phyloP scores from a whole-genome alignment of 2,329 filamentous ascomycete species.

The Paecilomyces formosus region DNA sequence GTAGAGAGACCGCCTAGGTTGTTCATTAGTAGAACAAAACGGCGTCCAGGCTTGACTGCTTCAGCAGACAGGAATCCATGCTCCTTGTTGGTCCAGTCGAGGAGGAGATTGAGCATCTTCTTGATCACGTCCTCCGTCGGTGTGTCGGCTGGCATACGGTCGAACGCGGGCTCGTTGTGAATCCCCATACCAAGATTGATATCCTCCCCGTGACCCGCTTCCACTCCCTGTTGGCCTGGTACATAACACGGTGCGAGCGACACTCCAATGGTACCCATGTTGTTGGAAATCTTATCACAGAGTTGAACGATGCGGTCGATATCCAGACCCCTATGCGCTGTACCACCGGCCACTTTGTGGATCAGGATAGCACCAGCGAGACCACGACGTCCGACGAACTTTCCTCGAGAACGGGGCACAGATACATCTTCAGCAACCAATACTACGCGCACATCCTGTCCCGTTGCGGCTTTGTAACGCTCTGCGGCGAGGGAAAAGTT shows the following conservation, averaged over 20 bases:
- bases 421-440: constrained; percentile 50
- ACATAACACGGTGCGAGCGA: background rate
- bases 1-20: background rate
- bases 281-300: background rate
- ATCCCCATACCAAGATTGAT: constrained; percentile 60
- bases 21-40: background rate
- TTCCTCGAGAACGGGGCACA: constrained; percentile 37
- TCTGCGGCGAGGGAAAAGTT: constrained; percentile 3
- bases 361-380: constrained; percentile 56
- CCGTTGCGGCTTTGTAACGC: background rate
- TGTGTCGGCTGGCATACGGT: background rate
- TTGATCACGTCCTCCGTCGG: background rate
- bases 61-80: background rate
- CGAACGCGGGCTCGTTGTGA: constrained; percentile 54
- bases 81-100: background rate
- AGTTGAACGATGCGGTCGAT: constrained; percentile 27
- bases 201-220: constrained; percentile 39
- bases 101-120: background rate
- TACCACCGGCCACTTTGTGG: constrained; percentile 51
- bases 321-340: constrained; percentile 40
- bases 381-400: constrained; percentile 54
- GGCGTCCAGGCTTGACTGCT: background rate
- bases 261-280: background rate
- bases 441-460: background rate
- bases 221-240: background rate